A percentile compares a stretch with the other conserved stretches of the same genome.
Conservation (phyloP, 176 grass and related monocot genomes). For the Oryza rufipogon region DNA sequence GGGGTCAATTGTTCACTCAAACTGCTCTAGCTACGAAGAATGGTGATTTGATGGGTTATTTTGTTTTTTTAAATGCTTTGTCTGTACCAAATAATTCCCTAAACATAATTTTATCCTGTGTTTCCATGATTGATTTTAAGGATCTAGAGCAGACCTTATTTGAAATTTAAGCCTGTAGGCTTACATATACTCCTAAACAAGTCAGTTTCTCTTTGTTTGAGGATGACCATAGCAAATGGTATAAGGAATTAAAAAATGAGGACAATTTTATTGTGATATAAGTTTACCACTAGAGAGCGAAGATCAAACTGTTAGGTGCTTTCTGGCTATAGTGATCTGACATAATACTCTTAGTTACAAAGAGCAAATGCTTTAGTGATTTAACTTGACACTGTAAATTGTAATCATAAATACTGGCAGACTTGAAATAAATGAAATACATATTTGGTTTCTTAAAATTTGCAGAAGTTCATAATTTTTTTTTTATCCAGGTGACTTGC, state of each 20-base stretch:
- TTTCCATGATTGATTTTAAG: neutral
- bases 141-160: neutral
- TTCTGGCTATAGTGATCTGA: neutral
- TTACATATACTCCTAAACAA: neutral
- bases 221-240: neutral
- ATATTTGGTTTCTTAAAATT: neutral
- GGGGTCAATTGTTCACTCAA: neutral
- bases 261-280: neutral
- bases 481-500: conserved; percentile 68
- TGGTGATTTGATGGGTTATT: neutral
- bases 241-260: neutral
- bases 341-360: neutral
- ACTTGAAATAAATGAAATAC: neutral
- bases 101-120: neutral
- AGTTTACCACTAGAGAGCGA: neutral
- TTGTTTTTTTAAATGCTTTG: neutral
- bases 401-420: conserved; percentile 2
- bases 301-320: neutral
- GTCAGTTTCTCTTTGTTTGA: neutral
- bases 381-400: neutral
- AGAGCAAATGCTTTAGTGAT: neutral
- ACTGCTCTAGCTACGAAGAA: neutral
- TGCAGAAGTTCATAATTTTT: neutral
- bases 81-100: neutral
- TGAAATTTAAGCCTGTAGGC: neutral